phyloP scores from a whole-genome alignment of 164 flowering plant genomes.

The Liquidambar formosana region DNA sequence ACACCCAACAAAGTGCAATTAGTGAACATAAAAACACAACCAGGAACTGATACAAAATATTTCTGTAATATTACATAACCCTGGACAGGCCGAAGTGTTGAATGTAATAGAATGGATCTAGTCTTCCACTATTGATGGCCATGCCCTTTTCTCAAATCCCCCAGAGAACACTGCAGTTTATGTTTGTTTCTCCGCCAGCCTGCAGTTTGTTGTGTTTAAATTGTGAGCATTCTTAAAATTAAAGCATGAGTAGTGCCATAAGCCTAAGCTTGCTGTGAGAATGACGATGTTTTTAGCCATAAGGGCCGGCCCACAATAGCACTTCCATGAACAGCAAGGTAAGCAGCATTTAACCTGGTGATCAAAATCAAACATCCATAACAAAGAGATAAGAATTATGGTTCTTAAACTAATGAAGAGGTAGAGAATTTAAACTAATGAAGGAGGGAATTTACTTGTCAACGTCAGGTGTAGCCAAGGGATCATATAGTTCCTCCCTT shows the following conservation, averaged over 20 bases:
- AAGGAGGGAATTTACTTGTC: slow-evolving; percentile 56
- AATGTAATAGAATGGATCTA: not conserved
- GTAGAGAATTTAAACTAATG: not conserved
- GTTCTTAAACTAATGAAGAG: not conserved
- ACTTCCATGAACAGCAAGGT: slow-evolving; percentile 70
- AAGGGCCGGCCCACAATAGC: slow-evolving; percentile 81
- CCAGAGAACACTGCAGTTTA: not conserved
- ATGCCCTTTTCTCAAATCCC: not conserved
- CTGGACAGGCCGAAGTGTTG: not conserved
- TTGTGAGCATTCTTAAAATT: not conserved
- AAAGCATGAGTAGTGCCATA: not conserved
- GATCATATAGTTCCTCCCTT: slow-evolving; percentile 77
- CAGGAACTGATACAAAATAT: not conserved
- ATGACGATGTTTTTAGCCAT: slow-evolving; percentile 68
- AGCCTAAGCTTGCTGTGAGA: slow-evolving; percentile 37
- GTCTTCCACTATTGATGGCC: not conserved
- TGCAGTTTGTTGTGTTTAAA: too few relatives aligned
- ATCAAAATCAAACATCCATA: slow-evolving; percentile 1
- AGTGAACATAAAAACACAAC: not conserved
- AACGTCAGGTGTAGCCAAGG: slow-evolving; percentile 88
- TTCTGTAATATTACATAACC: not conserved
- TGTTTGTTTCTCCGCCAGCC: not conserved
- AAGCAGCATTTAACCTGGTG: slow-evolving; percentile 77
- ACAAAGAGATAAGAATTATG: slow-evolving; percentile 1
- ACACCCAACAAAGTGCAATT: too few relatives aligned